Conservation (phyloP, 148 eudicot genomes). For the Persicaria tinctoria region DNA sequence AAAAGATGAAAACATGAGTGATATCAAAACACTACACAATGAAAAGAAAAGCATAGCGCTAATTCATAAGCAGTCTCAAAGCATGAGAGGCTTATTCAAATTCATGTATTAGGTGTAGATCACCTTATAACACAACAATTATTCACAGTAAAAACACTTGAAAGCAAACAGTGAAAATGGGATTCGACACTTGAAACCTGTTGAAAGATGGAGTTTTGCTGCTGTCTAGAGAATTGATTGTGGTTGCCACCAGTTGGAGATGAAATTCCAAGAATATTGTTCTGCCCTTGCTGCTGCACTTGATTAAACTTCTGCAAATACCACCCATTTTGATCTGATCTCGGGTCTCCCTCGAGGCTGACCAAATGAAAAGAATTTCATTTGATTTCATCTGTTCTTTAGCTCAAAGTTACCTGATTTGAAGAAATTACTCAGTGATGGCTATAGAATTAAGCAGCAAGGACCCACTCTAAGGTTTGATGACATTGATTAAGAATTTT, state of each 20-base stretch:
- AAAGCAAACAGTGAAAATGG: no score
- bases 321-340: conserved; percentile 93
- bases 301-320: conserved; percentile 78
- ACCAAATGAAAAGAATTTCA: conserved; percentile 31
- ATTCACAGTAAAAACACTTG: no score
- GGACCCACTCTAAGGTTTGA: not conserved
- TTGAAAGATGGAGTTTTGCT: conserved; percentile 66
- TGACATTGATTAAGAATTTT: not conserved
- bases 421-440: not conserved
- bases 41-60: no score
- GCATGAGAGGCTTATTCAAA: no score
- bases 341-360: conserved; percentile 91
- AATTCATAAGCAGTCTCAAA: no score
- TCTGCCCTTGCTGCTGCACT: conserved; percentile 86
- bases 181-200: conserved; percentile 34
- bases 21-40: no score
- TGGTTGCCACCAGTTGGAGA: conserved; percentile 64
- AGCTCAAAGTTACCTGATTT: conserved; percentile 6
- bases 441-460: not conserved
- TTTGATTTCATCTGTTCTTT: not conserved
- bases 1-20: no score
- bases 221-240: conserved; percentile 78
- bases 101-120: no score
- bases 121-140: no score
- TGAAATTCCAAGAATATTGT: conserved; percentile 70